phyloP scores from a whole-genome alignment of 2,329 filamentous ascomycete genomes.

The Phoma sp. region DNA sequence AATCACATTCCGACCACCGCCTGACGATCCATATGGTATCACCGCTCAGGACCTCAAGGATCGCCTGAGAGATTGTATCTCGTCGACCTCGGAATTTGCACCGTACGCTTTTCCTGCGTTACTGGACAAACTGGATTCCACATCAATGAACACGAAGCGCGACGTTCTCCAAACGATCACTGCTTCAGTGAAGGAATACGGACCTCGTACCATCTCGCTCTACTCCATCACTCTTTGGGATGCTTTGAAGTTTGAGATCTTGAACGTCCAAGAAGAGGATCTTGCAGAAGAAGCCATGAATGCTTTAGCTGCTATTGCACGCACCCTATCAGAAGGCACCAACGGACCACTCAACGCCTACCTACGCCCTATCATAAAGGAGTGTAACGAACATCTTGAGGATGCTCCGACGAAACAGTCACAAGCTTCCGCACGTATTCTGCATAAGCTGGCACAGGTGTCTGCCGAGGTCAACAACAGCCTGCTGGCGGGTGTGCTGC shows the following conservation, averaged over 20 bases:
- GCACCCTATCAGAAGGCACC: conserved; percentile 58
- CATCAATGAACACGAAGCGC: conserved; percentile 71
- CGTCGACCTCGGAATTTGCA: conserved; percentile 67
- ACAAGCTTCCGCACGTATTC: conserved; percentile 66
- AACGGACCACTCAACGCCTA: conserved; percentile 59
- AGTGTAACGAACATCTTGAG: conserved; percentile 71
- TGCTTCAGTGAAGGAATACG: conserved; percentile 65
- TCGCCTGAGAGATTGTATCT: conserved; percentile 67
- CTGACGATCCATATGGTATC: conserved; percentile 72
- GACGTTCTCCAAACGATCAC: conserved; percentile 69
- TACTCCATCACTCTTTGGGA: conserved; percentile 72
- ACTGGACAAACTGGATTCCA: conserved; percentile 72
- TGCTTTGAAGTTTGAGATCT: conserved; percentile 70
- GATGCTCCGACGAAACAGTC: conserved; percentile 73
- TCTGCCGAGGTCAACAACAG: conserved; percentile 62
- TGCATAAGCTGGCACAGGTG: conserved; percentile 62
- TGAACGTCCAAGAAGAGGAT: conserved; percentile 71
- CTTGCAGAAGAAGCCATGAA: conserved; percentile 65
- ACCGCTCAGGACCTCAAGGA: conserved; percentile 72
- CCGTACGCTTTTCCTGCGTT: conserved; percentile 70
- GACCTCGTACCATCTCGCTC: conserved; percentile 63
- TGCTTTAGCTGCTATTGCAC: conserved; percentile 61
- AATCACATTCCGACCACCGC: conserved; percentile 72
- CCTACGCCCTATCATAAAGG: conserved; percentile 66
- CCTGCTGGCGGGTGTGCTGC: conserved; percentile 62